phyloP scores from a whole-genome alignment of 73 alveolate species.

The Paramecium primaurelia region DNA sequence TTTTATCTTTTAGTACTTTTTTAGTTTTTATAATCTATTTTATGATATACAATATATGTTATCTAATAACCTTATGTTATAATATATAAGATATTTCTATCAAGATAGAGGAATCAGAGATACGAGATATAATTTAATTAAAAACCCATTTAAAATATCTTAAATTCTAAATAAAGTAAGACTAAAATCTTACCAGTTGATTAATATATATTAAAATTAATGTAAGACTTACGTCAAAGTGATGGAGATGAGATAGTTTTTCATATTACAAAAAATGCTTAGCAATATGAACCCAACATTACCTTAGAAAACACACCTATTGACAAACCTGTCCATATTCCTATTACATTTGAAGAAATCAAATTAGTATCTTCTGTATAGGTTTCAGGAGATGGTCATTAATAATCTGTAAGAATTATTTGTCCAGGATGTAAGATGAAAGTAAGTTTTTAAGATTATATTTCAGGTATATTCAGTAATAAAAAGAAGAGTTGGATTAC shows the following conservation, averaged over 20 bases:
- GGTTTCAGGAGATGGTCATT: neutral
- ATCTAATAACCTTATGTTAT: neutral
- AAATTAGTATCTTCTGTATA: neutral
- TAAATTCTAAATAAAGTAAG: neutral
- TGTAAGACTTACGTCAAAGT: neutral
- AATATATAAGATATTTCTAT: neutral
- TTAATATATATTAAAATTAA: neutral
- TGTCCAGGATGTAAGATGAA: neutral
- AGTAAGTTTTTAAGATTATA: neutral
- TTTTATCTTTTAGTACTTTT: neutral
- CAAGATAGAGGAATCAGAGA: neutral
- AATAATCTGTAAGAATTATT: neutral
- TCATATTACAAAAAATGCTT: neutral
- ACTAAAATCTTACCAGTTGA: neutral
- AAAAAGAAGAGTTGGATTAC: neutral
- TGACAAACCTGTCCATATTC: neutral
- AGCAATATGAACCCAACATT: neutral
- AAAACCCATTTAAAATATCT: neutral
- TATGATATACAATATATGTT: neutral
- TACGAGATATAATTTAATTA: neutral
- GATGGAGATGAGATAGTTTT: neutral
- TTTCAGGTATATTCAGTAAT: neutral
- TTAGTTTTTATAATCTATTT: neutral
- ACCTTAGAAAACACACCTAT: neutral
- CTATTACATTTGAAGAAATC: neutral